Base-by-base conservation (phyloP, 108 stramenopile species). In the Discostella pseudostelligera region DNA sequence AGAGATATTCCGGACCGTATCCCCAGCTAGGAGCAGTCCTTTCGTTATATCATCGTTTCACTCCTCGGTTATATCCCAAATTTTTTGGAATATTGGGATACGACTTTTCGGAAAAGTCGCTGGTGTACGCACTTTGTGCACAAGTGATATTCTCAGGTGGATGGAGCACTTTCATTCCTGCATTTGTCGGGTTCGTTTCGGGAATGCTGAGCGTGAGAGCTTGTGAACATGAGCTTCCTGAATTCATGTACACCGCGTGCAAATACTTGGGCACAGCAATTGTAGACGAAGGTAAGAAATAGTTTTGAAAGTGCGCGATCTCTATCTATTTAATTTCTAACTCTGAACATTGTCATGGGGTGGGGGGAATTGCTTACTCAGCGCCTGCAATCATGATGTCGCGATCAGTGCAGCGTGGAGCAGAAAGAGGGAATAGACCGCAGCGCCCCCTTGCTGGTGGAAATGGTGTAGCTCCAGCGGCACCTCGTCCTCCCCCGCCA, bases 1-100 rank as follows among this genome's bases (percentile, higher is more conserved):
- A 59, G 69, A 44, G 78, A 37, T 77, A 74, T 51, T 59, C 70
- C 2, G 76, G 80, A 17, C 81, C 73, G 0, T 85, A 84, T 59
- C 79, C 87, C 2, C 46, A 62, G 22, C n/a, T 87, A 21, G 90
- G 87, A 29, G 86, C 81, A 17, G 43, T 85, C 0, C 42, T 85
- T 39, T 69, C 65, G 55, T 75, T 87, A 65, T 89, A 71, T 62
- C 74, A 82, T 44, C 25, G 22, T 9, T 89, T 75, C 58, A 78
- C 83, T 16, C 90, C 87, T 9, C 64, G 90, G 53, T 50, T 89
- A 54, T 67, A 92, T 72, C 90, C 90, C 9, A 64, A 79, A 49
- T 92, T 88, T 70, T 65, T 82, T 39, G 72, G 78, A 2, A 42
- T 80, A 8, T 64, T 85, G 50, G 89, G 89, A 4, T 69, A 84